A percentile compares a stretch with the other conserved stretches of the same genome.
Conservation (phyloP, 495 filamentous ascomycete genomes). For the Tuber borchii region DNA sequence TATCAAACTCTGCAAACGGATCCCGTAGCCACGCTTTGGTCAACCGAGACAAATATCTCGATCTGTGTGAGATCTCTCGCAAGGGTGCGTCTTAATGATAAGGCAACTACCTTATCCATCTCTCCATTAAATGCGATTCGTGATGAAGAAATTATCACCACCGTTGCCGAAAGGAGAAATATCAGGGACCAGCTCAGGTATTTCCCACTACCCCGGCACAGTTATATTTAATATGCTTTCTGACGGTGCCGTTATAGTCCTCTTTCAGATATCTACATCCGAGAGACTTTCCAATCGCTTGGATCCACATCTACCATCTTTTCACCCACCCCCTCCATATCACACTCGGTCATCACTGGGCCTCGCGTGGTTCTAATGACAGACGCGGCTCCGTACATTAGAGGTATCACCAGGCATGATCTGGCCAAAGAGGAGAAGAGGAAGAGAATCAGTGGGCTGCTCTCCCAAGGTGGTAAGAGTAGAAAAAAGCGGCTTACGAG, state of each 20-base stretch:
- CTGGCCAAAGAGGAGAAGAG: constrained; percentile 61
- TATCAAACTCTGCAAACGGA: constrained; percentile 35
- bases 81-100: constrained; percentile 32
- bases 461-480: constrained; percentile 49
- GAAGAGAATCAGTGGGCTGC: constrained; percentile 54
- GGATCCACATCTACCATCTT: constrained; percentile 36
- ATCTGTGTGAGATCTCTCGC: constrained; percentile 40
- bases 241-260: constrained; percentile 32
- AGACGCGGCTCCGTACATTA: constrained; percentile 79
- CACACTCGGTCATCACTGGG: constrained; percentile 60
- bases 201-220: constrained; percentile 9
- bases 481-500: constrained; percentile 69
- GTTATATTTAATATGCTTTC: not conserved
- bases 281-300: constrained; percentile 56
- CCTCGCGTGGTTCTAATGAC: constrained; percentile 55
- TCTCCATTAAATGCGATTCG: not conserved
- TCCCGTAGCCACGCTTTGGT: constrained; percentile 17
- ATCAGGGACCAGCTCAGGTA: constrained; percentile 20
- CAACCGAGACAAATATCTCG: constrained; percentile 37
- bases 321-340: constrained; percentile 49
- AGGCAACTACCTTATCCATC: constrained; percentile 13
- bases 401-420: constrained; percentile 72
- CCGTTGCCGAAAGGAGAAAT: constrained; percentile 17
- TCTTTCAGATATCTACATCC: constrained; percentile 47
- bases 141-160: constrained; percentile 28